Evolutionary conservation across 2,329 filamentous ascomycete genomes (phyloP), one percentile per base, ranked within the genome.

Genomic region (Scortechinia acanthostroma): DNA sequence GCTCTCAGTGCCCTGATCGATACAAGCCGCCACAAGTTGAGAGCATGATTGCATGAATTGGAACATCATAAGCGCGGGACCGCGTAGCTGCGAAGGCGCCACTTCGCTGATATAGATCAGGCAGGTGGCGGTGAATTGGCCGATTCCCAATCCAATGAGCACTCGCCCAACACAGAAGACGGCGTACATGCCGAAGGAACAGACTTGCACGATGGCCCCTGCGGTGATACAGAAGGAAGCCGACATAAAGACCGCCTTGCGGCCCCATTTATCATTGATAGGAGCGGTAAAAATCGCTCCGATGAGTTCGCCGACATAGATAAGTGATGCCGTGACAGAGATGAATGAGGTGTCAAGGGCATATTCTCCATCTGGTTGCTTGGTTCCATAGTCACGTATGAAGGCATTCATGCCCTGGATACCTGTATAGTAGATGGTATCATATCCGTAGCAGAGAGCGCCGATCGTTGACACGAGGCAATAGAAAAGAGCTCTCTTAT

Each of bases 281-380:
- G 60, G 62, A 2, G 61, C 61, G 10, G 62, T 53, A 3, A 51
- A 25, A 3, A 65, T 48, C 4, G 63, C 57, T 25, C 63, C 63
- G 22, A 63, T 43, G 1, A 64, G 51, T 43, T 66, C 63, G n/a
- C 63, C 63, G 14, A 66, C 58, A 47, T 65, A 62, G 51, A 66
- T 65, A 42, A 59, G 58, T 10, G 60, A 63, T 4, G 62, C 56
- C 2, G 61, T 62, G 14, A 65, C 46, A 4, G 63, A 60, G 19
- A 55, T 52, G 45, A 58, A 58, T 15, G 55, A 56, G 5, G 55
- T 52, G 13, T 50, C 46, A 4, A 60, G 47, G 5, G 49, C 47
- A n/a, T 42, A 42, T 16, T 45, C 47, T 14, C 57, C 56, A 42
- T 52, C 44, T 16, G 44, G 45, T 22, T 21, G 17, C 20, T 45